Evolutionary conservation across 441 rosid genomes (phyloP), one percentile per base, ranked within the genome.

Genomic region (Syzygium syzygioides): DNA sequence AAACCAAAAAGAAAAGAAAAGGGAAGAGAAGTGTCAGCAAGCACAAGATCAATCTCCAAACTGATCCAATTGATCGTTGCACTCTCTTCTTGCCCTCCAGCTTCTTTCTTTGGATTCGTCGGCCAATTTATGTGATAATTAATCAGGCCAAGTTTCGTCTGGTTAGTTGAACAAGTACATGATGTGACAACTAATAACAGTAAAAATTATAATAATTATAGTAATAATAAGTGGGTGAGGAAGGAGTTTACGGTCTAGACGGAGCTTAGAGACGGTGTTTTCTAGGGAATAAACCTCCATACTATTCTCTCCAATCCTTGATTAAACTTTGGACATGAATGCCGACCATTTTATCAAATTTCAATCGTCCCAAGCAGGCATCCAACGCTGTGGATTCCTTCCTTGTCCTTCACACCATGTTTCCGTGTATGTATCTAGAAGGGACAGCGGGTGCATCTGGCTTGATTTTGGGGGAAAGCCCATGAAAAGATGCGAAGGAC

Each of bases 11-110:
- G 48, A 45, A 45, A 45, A 45, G 3, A 62, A 62, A 26, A 8
- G 37, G 71, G 4, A 62, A 7, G 0, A 62, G 71, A n/a, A n/a
- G 71, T 0, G 37, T 7, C 0, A 6, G 71, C 71, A 62, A 62
- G 71, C 37, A 14, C 37, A 17, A n/a, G 71, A 7, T 12, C 76
- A 30, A 17, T 30, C 41, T 66, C 10, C 41, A 2, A 32, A 15
- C 76, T 17, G 57, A 55, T 55, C 57, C 57, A 3, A 55, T 14
- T 55, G 41, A 64, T 30, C 76, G 18, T 17, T 8, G 23, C 76
- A 4, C 34, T 30, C 20, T 30, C 76, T 32, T 17, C 76, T 30
- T 66, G 41, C 76, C 76, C 76, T 66, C 9, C 53, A 12, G n/a
- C 53, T 76, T 41, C 83, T 45, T 76, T 76, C 83, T 48, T 76